Conservation (phyloP, 495 filamentous ascomycete genomes). For the Trichoderma asperelloides region DNA sequence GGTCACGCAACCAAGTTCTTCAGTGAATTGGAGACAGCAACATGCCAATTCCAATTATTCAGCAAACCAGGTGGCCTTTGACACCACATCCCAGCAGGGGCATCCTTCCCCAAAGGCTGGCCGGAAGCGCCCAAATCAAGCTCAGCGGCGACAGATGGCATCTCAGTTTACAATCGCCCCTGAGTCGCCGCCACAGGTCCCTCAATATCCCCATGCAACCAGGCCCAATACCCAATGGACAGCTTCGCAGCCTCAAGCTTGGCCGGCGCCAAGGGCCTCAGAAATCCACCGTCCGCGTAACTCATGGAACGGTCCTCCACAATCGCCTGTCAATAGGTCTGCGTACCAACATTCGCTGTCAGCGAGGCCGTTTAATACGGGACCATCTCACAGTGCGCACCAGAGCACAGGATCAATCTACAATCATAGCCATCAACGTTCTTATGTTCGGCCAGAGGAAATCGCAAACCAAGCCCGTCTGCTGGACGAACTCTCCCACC, state of each 20-base stretch:
- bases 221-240: background rate
- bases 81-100: background rate
- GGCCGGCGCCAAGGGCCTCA: constrained; percentile 13
- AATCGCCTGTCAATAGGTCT: background rate
- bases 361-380: background rate
- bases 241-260: background rate
- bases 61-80: background rate
- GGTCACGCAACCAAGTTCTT: background rate
- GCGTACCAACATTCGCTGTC: constrained; percentile 4
- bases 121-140: constrained; percentile 45
- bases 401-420: background rate
- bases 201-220: background rate
- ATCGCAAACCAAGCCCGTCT: constrained; percentile 33
- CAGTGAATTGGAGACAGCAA: background rate
- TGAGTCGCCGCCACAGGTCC: constrained; percentile 27
- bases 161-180: constrained; percentile 43
- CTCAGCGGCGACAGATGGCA: constrained; percentile 45
- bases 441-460: constrained; percentile 23
- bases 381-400: background rate
- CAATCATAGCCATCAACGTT: background rate
- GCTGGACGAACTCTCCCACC: constrained; percentile 36
- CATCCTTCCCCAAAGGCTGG: constrained; percentile 13
- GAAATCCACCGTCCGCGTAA: background rate
- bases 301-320: background rate
- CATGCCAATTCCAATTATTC: background rate